A percentile compares a stretch with the other conserved stretches of the same genome.
These are phyloP conservation scores for Oryza coarctata DNA, from an alignment of 176 grass and related monocot species.

Conservation along the genomic window DNA sequence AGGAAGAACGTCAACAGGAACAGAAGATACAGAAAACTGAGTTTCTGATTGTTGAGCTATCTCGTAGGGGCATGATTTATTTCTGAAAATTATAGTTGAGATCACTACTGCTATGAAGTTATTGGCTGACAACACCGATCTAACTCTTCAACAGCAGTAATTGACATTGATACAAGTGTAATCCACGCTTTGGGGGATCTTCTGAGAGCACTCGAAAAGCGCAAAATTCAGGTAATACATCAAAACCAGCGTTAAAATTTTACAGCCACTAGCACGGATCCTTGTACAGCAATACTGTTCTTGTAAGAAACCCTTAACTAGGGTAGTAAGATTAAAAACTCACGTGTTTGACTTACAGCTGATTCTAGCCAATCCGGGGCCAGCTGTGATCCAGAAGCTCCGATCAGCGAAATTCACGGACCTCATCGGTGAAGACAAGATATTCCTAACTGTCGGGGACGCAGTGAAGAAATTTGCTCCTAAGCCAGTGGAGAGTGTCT, in stretches of 20 bases:
- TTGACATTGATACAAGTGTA: slow-evolving; percentile 79
- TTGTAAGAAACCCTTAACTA: slow-evolving; percentile 7
- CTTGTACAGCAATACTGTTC: neutral
- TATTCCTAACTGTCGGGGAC: slow-evolving; percentile 61
- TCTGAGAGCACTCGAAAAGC: slow-evolving; percentile 54
- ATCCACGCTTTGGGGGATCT: slow-evolving; percentile 71
- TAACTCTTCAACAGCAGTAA: slow-evolving; percentile 57
- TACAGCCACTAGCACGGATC: neutral
- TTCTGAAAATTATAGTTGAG: neutral
- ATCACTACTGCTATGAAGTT: neutral
- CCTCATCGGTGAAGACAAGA: slow-evolving; percentile 62
- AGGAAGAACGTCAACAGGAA: slow-evolving; percentile 58
- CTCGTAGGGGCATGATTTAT: slow-evolving; percentile 57
- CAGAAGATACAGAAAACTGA: slow-evolving; percentile 43
- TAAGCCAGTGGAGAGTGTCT: slow-evolving; percentile 40
- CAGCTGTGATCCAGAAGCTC: slow-evolving; percentile 66
- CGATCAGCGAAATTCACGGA: slow-evolving; percentile 48
- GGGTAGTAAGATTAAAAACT: slow-evolving; percentile 31
- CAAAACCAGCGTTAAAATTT: neutral
- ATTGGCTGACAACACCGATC: neutral
- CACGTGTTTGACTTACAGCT: slow-evolving; percentile 53
- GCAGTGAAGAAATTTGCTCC: slow-evolving; percentile 65
- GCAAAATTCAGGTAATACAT: slow-evolving; percentile 56
- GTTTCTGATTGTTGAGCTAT: slow-evolving; percentile 75
- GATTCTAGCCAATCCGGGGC: slow-evolving; percentile 67